A percentile compares a stretch with the other conserved stretches of the same genome.
Conservation (phyloP, 495 filamentous ascomycete genomes). For the Rhizodiscina lignyota region DNA sequence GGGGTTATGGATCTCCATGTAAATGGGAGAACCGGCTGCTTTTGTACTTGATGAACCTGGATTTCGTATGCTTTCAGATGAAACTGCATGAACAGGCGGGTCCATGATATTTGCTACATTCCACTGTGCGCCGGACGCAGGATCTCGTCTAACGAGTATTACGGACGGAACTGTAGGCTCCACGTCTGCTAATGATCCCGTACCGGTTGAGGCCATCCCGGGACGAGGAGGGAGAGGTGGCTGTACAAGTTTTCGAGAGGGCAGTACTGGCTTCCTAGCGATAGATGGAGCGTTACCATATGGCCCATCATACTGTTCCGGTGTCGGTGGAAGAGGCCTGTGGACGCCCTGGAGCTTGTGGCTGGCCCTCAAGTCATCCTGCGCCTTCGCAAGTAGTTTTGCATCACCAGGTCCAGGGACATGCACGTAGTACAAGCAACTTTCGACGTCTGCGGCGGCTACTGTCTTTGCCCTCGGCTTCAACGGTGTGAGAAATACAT, state of each 20-base stretch:
- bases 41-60: conserved; percentile 8
- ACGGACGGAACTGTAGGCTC: too few relatives aligned
- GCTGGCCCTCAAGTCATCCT: too few relatives aligned
- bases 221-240: too few relatives aligned
- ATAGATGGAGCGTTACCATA: too few relatives aligned
- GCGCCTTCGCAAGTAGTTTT: conserved; percentile 5
- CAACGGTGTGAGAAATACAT: conserved; percentile 84
- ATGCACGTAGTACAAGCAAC: conserved; percentile 83
- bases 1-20: conserved; percentile 44
- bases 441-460: conserved; percentile 70
- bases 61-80: conserved; percentile 8
- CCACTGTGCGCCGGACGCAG: conserved; percentile 65
- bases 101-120: conserved; percentile 63
- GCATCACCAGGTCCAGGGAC: conserved; percentile 49
- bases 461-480: conserved; percentile 79
- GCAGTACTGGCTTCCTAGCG: too few relatives aligned
- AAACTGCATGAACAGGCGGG: conserved; percentile 21
- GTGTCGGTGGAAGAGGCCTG: too few relatives aligned
- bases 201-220: too few relatives aligned
- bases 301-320: too few relatives aligned
- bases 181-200: too few relatives aligned
- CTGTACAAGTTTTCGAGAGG: too few relatives aligned
- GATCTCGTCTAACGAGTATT: conserved; percentile 79
- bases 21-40: conserved; percentile 22
- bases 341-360: too few relatives aligned